Evolutionary conservation across 2,329 filamentous ascomycete genomes (phyloP), one percentile per base, ranked within the genome.

Genomic region (Byssoonygena ceratinophila): DNA sequence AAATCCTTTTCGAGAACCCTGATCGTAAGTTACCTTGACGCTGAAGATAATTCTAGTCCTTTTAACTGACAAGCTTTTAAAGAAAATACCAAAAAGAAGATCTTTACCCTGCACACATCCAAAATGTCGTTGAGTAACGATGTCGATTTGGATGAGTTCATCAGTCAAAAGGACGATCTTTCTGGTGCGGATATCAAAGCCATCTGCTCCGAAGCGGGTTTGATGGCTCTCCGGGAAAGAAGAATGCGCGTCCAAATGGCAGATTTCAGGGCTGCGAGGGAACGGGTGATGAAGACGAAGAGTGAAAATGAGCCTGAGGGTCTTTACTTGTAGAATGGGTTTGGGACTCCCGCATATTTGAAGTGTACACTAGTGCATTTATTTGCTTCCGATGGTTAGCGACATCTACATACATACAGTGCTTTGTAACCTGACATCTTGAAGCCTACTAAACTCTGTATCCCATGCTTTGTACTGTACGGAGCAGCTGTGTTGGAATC

Each of bases 181-280:
- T 94, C 87, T 3, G 92, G 92, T 70, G 92, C 92, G 32, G 92
- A 98, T 71, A 97, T 98, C 77, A 94, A 97, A 73, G 92, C 92
- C 45, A 98, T 98, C 64, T 98, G 92, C 74, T 95, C 90, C 27
- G 92, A 98, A 69, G 91, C 92, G 40, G 92, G 92, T 70, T 75
- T 98, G 66, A 82, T 97, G 80, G 92, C 92, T 18, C 76, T 98
- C 58, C 82, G 92, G 61, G 92, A 98, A 75, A 81, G 92, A 59
- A 83, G 92, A 66, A 98, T 98, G 92, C 83, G 91, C 52, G 92
- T 98, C 54, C 91, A 97, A 72, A 98, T 98, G 92, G 87, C 90
- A 6, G 92, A 98, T 71, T 98, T 98, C 78, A 78, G 92, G 52
- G 79, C 88, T 53, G 92, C 92, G 22, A 81, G 91, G 62, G 92